These are phyloP conservation scores for Suillus weaverae DNA, from an alignment of 768 basidiomycete species.

Conservation along the genomic window DNA sequence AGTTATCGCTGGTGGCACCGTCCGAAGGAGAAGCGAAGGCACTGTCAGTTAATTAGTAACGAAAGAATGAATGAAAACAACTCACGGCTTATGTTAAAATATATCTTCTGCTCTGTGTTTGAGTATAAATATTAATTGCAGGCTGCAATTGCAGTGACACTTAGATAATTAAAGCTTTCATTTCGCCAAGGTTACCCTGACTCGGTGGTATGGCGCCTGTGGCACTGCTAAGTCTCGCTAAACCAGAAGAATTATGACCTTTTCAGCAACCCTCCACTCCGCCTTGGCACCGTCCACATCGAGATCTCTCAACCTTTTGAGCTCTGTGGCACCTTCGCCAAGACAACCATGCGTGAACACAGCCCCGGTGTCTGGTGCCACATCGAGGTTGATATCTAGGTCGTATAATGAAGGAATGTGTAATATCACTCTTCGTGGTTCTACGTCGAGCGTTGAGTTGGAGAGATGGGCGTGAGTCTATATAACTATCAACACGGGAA, in stretches of 20 bases:
- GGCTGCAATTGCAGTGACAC: background rate
- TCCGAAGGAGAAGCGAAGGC: background rate
- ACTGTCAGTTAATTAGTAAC: background rate
- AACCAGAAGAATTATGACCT: constrained; percentile 47
- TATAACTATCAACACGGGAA: constrained; percentile 9
- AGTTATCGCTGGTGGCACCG: background rate
- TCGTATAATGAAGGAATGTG: constrained; percentile 45
- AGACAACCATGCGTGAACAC: constrained; percentile 8
- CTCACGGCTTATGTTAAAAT: background rate
- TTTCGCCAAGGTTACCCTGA: constrained; percentile 2
- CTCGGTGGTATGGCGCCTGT: background rate
- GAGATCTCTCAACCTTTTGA: constrained; percentile 60
- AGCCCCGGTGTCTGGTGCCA: constrained; percentile 22
- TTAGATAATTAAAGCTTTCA: background rate
- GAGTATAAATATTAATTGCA: background rate
- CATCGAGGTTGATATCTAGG: constrained; percentile 59
- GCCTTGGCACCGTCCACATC: constrained; percentile 63
- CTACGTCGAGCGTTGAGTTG: constrained; percentile 61
- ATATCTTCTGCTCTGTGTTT: background rate
- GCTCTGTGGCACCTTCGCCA: constrained; percentile 37
- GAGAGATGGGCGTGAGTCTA: constrained; percentile 51
- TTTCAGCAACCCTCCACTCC: constrained; percentile 65
- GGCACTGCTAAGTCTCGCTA: constrained; percentile 32
- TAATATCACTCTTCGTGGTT: constrained; percentile 57
- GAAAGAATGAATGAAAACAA: background rate